These are phyloP conservation scores for Colletotrichum destructivum DNA, from an alignment of 2,329 filamentous ascomycete genomes.

Conservation along the genomic window DNA sequence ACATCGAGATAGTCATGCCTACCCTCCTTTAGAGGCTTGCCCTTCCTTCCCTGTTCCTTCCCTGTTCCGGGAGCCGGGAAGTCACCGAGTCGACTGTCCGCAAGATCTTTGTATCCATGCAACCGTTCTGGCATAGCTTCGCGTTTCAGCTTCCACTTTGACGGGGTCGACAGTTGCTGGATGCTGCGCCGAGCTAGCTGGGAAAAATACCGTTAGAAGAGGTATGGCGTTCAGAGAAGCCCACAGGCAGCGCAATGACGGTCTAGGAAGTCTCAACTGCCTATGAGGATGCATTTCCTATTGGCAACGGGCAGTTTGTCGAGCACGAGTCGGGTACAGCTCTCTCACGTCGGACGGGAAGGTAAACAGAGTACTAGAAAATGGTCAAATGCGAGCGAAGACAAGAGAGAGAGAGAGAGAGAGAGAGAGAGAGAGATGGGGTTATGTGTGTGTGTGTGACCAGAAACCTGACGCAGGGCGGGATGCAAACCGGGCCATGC, in stretches of 20 bases:
- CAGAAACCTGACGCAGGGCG: conserved; percentile 14
- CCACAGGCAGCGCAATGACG: conserved; percentile 8
- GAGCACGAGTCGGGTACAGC: conserved; percentile 22
- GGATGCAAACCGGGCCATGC: conserved; percentile 26
- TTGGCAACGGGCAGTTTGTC: conserved; percentile 25
- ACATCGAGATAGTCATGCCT: conserved; percentile 1
- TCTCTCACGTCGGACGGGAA: conserved; percentile 26
- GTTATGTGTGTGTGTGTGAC: neutral
- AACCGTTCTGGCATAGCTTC: conserved; percentile 37
- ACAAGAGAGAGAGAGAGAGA: neutral
- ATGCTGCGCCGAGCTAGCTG: conserved; percentile 13
- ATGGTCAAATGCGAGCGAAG: neutral
- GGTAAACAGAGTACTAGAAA: conserved; percentile 17
- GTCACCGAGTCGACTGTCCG: conserved; percentile 20
- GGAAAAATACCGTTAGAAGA: conserved; percentile 17
- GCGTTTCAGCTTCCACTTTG: conserved; percentile 34
- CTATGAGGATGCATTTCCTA: conserved; percentile 11
- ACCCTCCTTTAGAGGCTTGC: conserved; percentile 4
- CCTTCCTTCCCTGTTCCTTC: conserved; percentile 10
- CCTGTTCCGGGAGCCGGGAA: neutral
- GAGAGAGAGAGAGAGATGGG: too few species aligned
- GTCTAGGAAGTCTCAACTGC: neutral
- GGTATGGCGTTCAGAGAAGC: neutral
- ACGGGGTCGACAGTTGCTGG: conserved; percentile 3
- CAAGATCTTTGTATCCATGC: conserved; percentile 19